phyloP scores from a whole-genome alignment of 345 rosid genomes.

The Dovyalis caffra region DNA sequence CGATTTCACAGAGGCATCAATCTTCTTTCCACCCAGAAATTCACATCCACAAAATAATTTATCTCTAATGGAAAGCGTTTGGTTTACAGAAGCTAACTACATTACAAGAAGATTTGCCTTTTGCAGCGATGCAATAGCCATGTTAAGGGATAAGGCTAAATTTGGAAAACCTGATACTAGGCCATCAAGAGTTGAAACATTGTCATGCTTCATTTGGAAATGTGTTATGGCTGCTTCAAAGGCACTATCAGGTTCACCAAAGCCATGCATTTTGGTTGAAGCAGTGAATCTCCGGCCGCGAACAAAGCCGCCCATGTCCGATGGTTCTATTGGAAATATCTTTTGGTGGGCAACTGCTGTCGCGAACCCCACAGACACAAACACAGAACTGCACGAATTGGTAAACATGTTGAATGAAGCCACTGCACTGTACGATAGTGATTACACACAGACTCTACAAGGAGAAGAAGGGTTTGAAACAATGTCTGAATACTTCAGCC shows the following conservation, averaged over 20 bases:
- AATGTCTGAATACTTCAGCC: no score
- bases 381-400: no score
- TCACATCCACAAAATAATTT: conserved; percentile 4
- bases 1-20: not conserved
- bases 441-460: no score
- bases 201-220: conserved; percentile 21
- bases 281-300: conserved; percentile 12
- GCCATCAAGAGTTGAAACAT: not conserved
- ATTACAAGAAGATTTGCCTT: conserved; percentile 12
- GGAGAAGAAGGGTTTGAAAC: no score
- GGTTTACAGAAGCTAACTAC: conserved; percentile 12
- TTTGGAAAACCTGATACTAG: not conserved
- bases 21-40: conserved; percentile 12
- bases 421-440: no score
- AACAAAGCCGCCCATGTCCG: conserved; percentile 2
- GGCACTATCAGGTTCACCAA: not conserved
- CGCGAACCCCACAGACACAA: not conserved
- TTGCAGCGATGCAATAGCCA: not conserved
- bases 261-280: conserved; percentile 13
- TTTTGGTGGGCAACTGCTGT: conserved; percentile 9
- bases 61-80: conserved; percentile 14
- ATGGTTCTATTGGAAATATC: not conserved
- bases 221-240: conserved; percentile 8
- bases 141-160: not conserved
- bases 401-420: no score